Conservation (phyloP, 345 rosid genomes). For the Xanthoceras sorbifolium region DNA sequence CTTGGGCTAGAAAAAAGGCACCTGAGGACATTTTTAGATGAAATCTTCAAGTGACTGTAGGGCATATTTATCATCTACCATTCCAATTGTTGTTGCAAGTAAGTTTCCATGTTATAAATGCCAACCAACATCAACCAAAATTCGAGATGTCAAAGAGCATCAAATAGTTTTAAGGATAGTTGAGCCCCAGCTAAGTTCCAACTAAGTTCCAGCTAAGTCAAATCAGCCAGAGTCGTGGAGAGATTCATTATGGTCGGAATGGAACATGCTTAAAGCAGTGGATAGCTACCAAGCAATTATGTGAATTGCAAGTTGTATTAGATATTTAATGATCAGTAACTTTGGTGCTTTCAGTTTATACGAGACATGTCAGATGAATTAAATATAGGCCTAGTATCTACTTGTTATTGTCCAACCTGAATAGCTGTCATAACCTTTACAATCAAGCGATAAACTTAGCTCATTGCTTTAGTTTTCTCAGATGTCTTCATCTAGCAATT, state of each 20-base stretch:
- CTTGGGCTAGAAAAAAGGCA: too few relatives aligned
- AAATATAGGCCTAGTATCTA: background rate
- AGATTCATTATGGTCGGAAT: background rate
- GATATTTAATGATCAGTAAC: background rate
- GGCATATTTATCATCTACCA: background rate
- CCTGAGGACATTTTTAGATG: background rate
- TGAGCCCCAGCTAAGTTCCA: background rate
- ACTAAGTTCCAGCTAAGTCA: background rate
- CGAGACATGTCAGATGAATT: background rate
- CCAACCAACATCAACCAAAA: background rate
- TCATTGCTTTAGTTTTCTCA: background rate
- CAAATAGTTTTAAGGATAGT: background rate
- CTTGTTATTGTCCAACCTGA: background rate
- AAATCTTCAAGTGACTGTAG: background rate
- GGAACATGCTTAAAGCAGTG: constrained; percentile 4
- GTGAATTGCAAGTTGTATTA: background rate
- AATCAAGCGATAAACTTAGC: background rate
- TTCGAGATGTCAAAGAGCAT: background rate
- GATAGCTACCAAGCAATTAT: background rate
- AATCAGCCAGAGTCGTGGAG: background rate
- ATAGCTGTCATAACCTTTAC: background rate
- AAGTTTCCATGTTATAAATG: background rate
- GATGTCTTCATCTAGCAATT: background rate
- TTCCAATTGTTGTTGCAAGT: background rate
- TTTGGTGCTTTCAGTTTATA: background rate